Evolutionary conservation across 139 green algal species (phyloP).

Genomic region (Chlamydomonas incerta): DNA sequence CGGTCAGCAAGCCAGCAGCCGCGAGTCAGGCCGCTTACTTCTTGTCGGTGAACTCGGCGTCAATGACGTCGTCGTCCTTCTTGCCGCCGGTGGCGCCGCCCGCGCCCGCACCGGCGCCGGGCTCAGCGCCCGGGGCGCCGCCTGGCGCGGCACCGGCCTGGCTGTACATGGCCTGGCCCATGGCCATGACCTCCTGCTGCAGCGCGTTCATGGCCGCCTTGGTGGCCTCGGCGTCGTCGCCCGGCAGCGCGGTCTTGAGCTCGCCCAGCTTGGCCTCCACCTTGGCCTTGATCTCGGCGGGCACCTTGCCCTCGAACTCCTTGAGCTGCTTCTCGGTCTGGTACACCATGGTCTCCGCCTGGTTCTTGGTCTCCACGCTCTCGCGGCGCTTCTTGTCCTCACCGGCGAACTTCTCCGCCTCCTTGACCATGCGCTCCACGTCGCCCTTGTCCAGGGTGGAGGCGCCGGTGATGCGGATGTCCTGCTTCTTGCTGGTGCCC

Average conservation of each 20-base stretch:
- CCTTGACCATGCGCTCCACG: constrained; percentile 96
- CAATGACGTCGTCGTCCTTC: constrained; percentile 92
- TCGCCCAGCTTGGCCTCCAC: constrained; percentile 88
- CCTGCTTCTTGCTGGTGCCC: constrained; percentile 95
- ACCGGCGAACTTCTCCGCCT: constrained; percentile 92
- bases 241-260: constrained; percentile 74
- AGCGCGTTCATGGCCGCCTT: constrained; percentile 92
- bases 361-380: constrained; percentile 96
- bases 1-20: too few relatives aligned
- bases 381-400: constrained; percentile 96
- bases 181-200: constrained; percentile 93
- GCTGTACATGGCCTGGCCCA: constrained; percentile 93
- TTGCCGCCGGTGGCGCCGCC: constrained; percentile 51
- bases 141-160: constrained; percentile 53
- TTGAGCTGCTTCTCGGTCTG: constrained; percentile 99
- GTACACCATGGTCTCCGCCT: constrained; percentile 92
- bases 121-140: constrained; percentile 42
- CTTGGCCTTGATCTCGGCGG: constrained; percentile 86
- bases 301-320: constrained; percentile 96
- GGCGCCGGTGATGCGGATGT: constrained; percentile 97
- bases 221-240: constrained; percentile 85
- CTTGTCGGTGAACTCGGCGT: constrained; percentile 96
- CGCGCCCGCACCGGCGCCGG: constrained; percentile 39
- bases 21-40: constrained; percentile 17
- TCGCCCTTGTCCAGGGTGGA: constrained; percentile 80